Base-by-base conservation (phyloP, 495 filamentous ascomycete genomes). In the Ramalina intermedia region DNA sequence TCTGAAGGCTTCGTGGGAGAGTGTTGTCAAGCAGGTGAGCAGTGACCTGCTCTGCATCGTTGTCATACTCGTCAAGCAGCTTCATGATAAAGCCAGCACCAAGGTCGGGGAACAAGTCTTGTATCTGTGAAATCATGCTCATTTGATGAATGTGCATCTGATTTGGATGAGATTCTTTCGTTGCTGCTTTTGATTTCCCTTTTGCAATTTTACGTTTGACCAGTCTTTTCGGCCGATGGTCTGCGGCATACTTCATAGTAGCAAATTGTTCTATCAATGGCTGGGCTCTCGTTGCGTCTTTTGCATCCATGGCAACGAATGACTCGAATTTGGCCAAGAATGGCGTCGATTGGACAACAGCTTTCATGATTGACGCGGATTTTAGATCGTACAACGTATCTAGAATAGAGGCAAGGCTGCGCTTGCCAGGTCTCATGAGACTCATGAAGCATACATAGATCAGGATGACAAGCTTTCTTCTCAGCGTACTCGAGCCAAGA, bases 41-140 rank as follows among this genome's bases (percentile, higher is more conserved):
- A 40, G 90, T 80, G 35, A 89, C 80, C 58, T 79, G 74, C 58
- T 96, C 91, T 1, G 84, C 74, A 62, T 87, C 69, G 55, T 89
- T 76, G 48, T 66, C 58, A 66, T 91, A 91, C 58, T 82, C 78
- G 53, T 91, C 84, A 2, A 96, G 71, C 14, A 95, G 72, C 51
- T 76, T 78, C 14, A 82, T 68, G 37, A 96, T 66, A 62, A 94
- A 96, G 4, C 76, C 84, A 6, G 84, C 78, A 3, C 89, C 91
- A 7, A 98, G 72, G 49, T 90, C 78, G 0, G 91, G 87, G 63
- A 98, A 96, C 21, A 98, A 70, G 57, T 98, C 91, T 58, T 94
- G 87, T 36, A 98, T 71, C 64, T 90, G 85, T 6, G 79, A 81
- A 43, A 96, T 76, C 24, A 89, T 75, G 57, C 79, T 87, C 77